Evolutionary conservation across 2,329 filamentous ascomycete genomes (phyloP), one percentile per base, ranked within the genome.

Genomic region (Pseudogymnoascus sp.): DNA sequence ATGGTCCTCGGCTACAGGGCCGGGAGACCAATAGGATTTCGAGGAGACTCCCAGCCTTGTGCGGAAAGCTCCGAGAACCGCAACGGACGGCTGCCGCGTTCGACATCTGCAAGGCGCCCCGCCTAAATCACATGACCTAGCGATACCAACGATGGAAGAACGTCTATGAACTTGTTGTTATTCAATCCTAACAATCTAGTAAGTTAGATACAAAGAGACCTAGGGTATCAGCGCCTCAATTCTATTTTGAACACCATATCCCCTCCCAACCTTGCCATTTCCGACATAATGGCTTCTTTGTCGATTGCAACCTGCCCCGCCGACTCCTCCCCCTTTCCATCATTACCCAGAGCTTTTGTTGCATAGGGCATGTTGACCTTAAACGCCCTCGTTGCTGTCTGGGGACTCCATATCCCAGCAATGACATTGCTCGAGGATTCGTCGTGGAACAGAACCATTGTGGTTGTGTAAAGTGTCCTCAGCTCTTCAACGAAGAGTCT

Each of bases 381-480:
- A 78, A 91, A 92, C 11, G 77, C 76, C 65, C 90, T 67, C 5
- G 69, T 35, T 4, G 65, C 62, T 7, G 62, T 41, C 52, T 77
- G 72, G 0, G 86, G 87, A 70, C 84, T 87, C 86, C 87, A 90
- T 45, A 90, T 69, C 0, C 85, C 87, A 9, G 82, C 82, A 72
- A 90, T 81, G 6, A 81, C 71, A 62, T 84, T 80, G 23, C 85
- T 80, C 1, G 80, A 78, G 1, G 79, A 73, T 4, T 77, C 79
- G 33, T 91, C 87, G 66, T 86, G 82, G 78, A 97, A 97, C 74
- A 97, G 91, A 2, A 97, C 77, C 35, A 96, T 77, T 2, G 84
- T 83, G 36, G 86, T 82, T 3, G 82, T 82, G 71, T 92, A 97
- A 2, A 85, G 73, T 3, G 76, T 77, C 66, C 84, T 79, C 11